phyloP scores from a whole-genome alignment of 331 rosid species.

The Rhamnella rubrinervis region DNA sequence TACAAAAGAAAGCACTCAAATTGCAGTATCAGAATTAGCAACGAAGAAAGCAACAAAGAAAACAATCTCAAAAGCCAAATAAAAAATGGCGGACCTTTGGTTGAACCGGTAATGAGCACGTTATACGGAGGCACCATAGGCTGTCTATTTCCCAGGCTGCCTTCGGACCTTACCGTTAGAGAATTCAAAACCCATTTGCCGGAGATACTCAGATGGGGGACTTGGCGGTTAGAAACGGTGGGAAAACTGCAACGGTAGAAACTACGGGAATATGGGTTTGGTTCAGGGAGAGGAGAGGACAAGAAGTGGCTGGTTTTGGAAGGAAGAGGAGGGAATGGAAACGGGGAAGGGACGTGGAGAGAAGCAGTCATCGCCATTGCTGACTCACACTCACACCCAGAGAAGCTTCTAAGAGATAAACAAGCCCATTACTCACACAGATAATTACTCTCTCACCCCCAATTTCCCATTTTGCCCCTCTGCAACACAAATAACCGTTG shows the following conservation, averaged over 20 bases:
- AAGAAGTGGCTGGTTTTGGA: conserved; percentile 6
- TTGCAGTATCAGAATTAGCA: too few relatives aligned
- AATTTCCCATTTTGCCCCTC: too few relatives aligned
- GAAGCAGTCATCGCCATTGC: conserved; percentile 10
- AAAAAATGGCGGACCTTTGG: conserved; percentile 52
- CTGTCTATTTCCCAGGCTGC: conserved; percentile 20
- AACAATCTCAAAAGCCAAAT: neutral
- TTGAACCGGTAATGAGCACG: conserved; percentile 91
- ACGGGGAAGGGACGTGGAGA: conserved; percentile 18
- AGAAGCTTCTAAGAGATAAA: too few relatives aligned
- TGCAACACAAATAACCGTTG: too few relatives aligned
- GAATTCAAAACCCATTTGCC: conserved; percentile 13
- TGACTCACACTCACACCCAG: too few relatives aligned
- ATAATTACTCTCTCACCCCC: too few relatives aligned
- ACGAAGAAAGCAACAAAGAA: neutral
- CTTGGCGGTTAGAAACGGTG: conserved; percentile 32
- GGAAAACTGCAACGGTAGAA: conserved; percentile 11
- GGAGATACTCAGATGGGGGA: neutral
- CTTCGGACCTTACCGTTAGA: conserved; percentile 13
- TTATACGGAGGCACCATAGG: conserved; percentile 82
- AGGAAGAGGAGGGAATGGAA: conserved; percentile 21
- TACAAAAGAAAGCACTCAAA: neutral
- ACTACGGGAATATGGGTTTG: neutral
- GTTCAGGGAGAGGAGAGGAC: conserved; percentile 15
- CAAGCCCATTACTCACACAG: too few relatives aligned